Percentiles rank a stretch among this genome's conserved stretches.
These are phyloP conservation scores for Phialophora chinensis DNA, from an alignment of 2,329 filamentous ascomycete species.

Conservation along the genomic window DNA sequence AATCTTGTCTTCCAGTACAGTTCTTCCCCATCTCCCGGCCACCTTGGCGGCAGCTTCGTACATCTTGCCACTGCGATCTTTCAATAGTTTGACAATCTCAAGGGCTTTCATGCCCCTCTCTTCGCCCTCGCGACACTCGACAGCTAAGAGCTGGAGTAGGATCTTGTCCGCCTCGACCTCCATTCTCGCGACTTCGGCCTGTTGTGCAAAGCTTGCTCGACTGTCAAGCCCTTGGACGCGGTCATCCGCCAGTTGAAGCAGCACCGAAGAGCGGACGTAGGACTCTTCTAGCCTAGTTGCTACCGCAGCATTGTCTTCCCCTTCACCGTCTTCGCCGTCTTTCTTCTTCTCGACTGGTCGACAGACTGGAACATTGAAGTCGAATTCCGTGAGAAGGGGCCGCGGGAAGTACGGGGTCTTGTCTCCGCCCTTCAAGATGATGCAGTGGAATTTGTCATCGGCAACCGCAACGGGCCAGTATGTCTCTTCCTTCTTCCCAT, in stretches of 20 bases:
- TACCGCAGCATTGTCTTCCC: conserved; percentile 50
- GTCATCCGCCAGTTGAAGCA: conserved; percentile 76
- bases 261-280: conserved; percentile 75
- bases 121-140: conserved; percentile 90
- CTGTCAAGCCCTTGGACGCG: conserved; percentile 71
- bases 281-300: conserved; percentile 74
- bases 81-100: conserved; percentile 86
- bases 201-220: conserved; percentile 60
- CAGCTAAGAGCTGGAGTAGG: conserved; percentile 82
- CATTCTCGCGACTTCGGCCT: conserved; percentile 69
- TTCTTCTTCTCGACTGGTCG: conserved; percentile 49
- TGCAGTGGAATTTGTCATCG: conserved; percentile 92
- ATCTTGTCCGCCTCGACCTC: conserved; percentile 90
- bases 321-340: conserved; percentile 35
- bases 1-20: conserved; percentile 88
- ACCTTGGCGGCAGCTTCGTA: conserved; percentile 89
- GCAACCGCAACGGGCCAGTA: conserved; percentile 98
- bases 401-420: conserved; percentile 91
- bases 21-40: conserved; percentile 80
- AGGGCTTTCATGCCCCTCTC: conserved; percentile 93
- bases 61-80: conserved; percentile 84
- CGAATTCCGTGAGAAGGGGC: conserved; percentile 89
- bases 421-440: conserved; percentile 96
- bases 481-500: conserved; percentile 82
- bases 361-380: conserved; percentile 82